Base-by-base conservation (phyloP, 2,329 filamentous ascomycete species). In the Monosporascus sp. region DNA sequence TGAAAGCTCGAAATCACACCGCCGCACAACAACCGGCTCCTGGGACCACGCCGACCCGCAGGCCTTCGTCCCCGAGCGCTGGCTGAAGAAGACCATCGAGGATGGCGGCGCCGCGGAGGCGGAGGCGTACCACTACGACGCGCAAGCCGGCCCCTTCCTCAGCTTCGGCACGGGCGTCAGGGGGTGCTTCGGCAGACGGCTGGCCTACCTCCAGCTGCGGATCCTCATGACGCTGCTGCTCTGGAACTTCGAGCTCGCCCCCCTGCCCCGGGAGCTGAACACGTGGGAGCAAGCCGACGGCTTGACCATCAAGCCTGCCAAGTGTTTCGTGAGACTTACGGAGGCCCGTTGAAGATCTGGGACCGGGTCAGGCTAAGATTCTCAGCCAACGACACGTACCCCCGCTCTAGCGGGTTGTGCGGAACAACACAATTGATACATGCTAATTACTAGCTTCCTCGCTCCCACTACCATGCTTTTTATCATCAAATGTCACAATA, bases 21-120 rank as follows among this genome's bases (percentile, higher is more conserved):
- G 74, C 0, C 9, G 31, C 31, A 35, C 9, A 35, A 77, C 86
- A 35, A 70, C 77, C 26, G 77, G 77, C 11, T 73, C 83, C 1
- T 75, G 72, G 48, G 72, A 89, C 14, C 84, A 85, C 0, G 81
- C 81, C 52, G 81, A 78, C 26, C 87, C 85, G 1, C 53, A 57
- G n/a, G 37, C 55, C 2, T 62, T 60, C 52, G 52, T 48, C 16
- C 60, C 59, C 8, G 61, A 63, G 24, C 50, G 60, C n/a, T 63
- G 61, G 61, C 47, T 63, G 47, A 55, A 17, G 60, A 56, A 14
- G 20, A 49, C 16, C 51, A 54, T 19, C 43, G 48, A 3, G 49
- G 43, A n/a, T 4, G 31, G 6, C 11, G 31, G 11, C 31, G 31
- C 9, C 31, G 11, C 31, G 3, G 9, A 31, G 9, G 27, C 27